Conservation (phyloP, 257 asterid genomes). For the Solanum tarapatanum region DNA sequence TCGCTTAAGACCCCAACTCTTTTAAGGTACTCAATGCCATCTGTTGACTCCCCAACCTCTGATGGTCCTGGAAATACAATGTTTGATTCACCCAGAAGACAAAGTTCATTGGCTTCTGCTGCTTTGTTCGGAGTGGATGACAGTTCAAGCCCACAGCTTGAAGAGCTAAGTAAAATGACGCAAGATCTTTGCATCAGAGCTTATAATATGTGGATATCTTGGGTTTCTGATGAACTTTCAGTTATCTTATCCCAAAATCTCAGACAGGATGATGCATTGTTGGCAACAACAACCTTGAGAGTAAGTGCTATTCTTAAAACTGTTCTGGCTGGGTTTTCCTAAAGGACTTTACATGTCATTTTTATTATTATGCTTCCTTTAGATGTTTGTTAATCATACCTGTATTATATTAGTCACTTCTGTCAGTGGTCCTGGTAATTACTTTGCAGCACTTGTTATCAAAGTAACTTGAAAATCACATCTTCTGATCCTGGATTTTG, state of each 20-base stretch:
- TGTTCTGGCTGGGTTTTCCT: background rate
- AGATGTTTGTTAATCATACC: background rate
- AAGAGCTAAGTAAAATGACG: slow-evolving; percentile 57
- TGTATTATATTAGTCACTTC: background rate
- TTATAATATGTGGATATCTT: slow-evolving; percentile 80
- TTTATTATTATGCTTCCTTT: background rate
- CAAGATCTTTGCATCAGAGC: slow-evolving; percentile 79
- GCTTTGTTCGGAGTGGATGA: slow-evolving; percentile 80
- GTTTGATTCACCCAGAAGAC: slow-evolving; percentile 62
- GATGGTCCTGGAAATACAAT: slow-evolving; percentile 55
- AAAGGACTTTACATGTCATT: background rate
- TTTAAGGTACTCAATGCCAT: slow-evolving; percentile 27
- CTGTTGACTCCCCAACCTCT: slow-evolving; percentile 30
- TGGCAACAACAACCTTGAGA: slow-evolving; percentile 60
- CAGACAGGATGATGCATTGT: slow-evolving; percentile 67
- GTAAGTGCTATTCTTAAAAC: slow-evolving; percentile 38
- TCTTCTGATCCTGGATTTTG: background rate
- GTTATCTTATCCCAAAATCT: slow-evolving; percentile 47
- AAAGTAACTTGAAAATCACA: background rate
- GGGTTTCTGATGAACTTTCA: slow-evolving; percentile 81
- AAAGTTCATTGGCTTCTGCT: slow-evolving; percentile 41
- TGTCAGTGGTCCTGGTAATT: background rate
- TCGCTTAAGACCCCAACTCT: slow-evolving; percentile 26
- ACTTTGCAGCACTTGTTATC: background rate
- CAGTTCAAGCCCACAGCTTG: slow-evolving; percentile 72